These are phyloP conservation scores for Multifurca ochricompacta DNA, from an alignment of 768 basidiomycete genomes.

Conservation along the genomic window DNA sequence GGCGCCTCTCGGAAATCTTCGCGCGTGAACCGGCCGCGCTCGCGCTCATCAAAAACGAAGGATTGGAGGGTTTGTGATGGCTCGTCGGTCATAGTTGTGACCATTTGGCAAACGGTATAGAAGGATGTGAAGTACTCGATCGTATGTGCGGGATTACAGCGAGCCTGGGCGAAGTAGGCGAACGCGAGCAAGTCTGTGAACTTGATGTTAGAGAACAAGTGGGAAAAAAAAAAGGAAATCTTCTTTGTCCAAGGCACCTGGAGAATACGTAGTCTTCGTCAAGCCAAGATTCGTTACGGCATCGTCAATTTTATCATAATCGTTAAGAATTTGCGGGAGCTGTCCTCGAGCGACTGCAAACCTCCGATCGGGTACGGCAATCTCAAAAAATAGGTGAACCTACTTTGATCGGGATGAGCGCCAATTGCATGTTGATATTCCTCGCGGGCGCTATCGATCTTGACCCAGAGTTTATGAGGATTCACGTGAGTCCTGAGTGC, in stretches of 20 bases:
- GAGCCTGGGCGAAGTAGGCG: constrained; percentile 72
- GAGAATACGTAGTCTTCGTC: constrained; percentile 56
- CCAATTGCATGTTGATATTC: constrained; percentile 68
- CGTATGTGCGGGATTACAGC: constrained; percentile 66
- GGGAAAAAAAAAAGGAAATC: neutral
- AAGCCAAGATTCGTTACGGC: constrained; percentile 50
- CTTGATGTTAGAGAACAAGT: neutral
- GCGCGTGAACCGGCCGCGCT: constrained; percentile 53
- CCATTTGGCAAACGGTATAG: constrained; percentile 39
- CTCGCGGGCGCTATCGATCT: constrained; percentile 53
- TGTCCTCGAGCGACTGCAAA: constrained; percentile 47
- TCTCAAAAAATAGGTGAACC: constrained; percentile 21
- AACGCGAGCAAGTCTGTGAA: constrained; percentile 61
- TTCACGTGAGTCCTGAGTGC: constrained; percentile 37
- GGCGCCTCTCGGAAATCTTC: constrained; percentile 47
- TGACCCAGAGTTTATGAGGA: constrained; percentile 39
- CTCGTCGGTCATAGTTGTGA: constrained; percentile 45
- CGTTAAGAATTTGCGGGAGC: constrained; percentile 35
- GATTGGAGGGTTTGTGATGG: constrained; percentile 42
- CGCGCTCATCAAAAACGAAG: constrained; percentile 52
- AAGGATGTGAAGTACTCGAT: constrained; percentile 56
- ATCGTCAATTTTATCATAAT: constrained; percentile 33
- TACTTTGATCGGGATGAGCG: constrained; percentile 73
- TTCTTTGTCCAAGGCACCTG: constrained; percentile 36
- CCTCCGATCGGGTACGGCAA: constrained; percentile 5